Base-by-base conservation (phyloP, 1,284 basidiomycete species). In the Rhodotorula sp. region DNA sequence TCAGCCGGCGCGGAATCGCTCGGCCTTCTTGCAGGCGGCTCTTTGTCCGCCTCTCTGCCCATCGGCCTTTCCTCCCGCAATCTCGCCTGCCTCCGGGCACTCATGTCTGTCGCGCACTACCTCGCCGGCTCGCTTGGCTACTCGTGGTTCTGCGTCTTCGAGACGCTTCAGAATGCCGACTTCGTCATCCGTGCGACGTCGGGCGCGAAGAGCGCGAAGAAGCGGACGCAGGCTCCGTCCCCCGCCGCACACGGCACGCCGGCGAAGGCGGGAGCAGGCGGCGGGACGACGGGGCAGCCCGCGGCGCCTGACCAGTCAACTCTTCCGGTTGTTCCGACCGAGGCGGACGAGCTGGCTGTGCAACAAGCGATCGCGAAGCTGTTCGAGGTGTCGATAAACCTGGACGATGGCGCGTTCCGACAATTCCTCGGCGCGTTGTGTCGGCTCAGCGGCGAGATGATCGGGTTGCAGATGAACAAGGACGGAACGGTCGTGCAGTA, bases 81-180 rank as follows among this genome's bases (percentile, higher is more conserved):
- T 77, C 83, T 96, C 72, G 90, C 92, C 0, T 97, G 94, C 78
- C 81, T 98, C 64, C 91, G 91, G 72, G 89, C 91, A 1, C 83
- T 94, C 58, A 84, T 96, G 17, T 84, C 86, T 0, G 89, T 90
- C 68, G 88, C 90, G 0, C 83, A 92, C 61, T 90, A 90, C 77
- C 85, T 98, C 6, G 90, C 91, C 0, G 90, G 90, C 0, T 90
- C 88, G 64, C 85, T 98, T 1, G 92, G 89, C 17, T 85, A 87
- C 49, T 91, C 90, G 72, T 99, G 95, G 95, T 93, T 92, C 78
- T 86, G 89, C 56, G 86, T 98, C 11, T 84, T 99, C 57, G 93
- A 96, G 78, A 87, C 89, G 2, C 81, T 96, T 48, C 93, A 96
- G 81, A 95, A 94, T 76, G 92, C 93, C 10, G 92, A 94, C 75